Evolutionary conservation across 495 filamentous ascomycete species (phyloP).

Genomic region (Lentithecium fluviatile): DNA sequence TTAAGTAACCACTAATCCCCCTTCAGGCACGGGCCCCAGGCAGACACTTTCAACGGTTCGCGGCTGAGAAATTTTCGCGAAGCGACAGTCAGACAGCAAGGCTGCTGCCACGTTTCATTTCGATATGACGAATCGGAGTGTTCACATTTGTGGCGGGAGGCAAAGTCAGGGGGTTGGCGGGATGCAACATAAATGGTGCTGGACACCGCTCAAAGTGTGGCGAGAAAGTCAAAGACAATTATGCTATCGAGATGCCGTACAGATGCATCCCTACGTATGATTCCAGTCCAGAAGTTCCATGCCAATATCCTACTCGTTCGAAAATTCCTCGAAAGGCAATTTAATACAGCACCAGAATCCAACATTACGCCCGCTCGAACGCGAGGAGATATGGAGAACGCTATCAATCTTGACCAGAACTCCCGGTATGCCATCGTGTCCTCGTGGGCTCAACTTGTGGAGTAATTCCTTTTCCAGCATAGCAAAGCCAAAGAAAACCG

Average conservation of each 20-base stretch:
- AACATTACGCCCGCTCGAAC: neutral
- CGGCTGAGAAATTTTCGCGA: slow-evolving; percentile 3
- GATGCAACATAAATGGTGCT: neutral
- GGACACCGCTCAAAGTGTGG: too few species aligned
- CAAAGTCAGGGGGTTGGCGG: slow-evolving; percentile 1
- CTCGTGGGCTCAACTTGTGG: slow-evolving; percentile 5
- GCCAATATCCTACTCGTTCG: too few species aligned
- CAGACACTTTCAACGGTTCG: neutral
- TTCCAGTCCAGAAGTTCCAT: too few species aligned
- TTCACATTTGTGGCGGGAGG: neutral
- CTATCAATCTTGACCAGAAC: slow-evolving; percentile 12
- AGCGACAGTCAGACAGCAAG: neutral
- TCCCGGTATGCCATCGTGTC: slow-evolving; percentile 14
- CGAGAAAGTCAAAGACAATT: too few species aligned
- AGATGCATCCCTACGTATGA: too few species aligned
- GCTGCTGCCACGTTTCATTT: slow-evolving; percentile 1
- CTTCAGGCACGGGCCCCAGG: slow-evolving; percentile 1
- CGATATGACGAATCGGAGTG: slow-evolving; percentile 10
- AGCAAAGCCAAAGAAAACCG: slow-evolving; percentile 1
- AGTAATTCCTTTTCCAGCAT: slow-evolving; percentile 11
- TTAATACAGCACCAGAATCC: slow-evolving; percentile 4
- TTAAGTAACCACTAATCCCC: too few species aligned
- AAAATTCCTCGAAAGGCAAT: neutral
- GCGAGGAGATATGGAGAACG: slow-evolving; percentile 2
- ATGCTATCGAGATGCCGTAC: too few species aligned